Base-by-base conservation (phyloP, 768 basidiomycete species). In the Tulasnella calospora region DNA sequence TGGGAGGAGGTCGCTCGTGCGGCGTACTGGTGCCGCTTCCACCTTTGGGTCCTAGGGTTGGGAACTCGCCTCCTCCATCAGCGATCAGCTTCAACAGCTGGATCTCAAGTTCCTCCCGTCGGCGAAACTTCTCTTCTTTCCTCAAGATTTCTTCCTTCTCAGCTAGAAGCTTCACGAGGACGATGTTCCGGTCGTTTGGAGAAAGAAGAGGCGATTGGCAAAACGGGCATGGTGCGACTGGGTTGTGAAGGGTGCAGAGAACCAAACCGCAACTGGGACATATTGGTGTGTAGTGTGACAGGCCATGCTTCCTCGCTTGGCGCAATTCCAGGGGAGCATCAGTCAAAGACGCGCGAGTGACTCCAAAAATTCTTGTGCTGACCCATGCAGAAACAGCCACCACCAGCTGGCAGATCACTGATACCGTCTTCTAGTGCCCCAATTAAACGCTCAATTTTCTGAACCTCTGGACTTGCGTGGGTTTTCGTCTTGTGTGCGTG, bases 181-280 rank as follows among this genome's bases (percentile, higher is more conserved):
- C 27, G 36, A 67, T 47, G 38, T 46, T 38, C 6, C 78, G 30
- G 21, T 75, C 78, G 57, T 41, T 35, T 79, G 6, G 80, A 73
- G 27, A 78, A 70, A 40, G 46, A 33, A 79, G 57, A 46, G 79
- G 72, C n/a, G 78, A 75, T 33, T 40, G 71, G 44, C 85, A 85
- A 35, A 82, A 84, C 38, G 85, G 85, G 78, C 85, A 85, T 17
- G 84, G 83, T 27, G 80, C 81, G 44, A 84, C 80, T n/a, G 83
- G 81, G 12, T 81, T 80, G n/a, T 85, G 85, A 10, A 84, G 71
- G 17, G 76, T 71, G 78, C 85, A 85, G 21, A 84, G 77, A 12
- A 83, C 82, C 15, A 85, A 77, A 13, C 85, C 85, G 80, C 85
- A 85, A n/a, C 81, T 73, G 4, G 82, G 72, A 79, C 85, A 85